Evolutionary conservation across 345 rosid genomes (phyloP).

Genomic region (Schrenkiella parvula): DNA sequence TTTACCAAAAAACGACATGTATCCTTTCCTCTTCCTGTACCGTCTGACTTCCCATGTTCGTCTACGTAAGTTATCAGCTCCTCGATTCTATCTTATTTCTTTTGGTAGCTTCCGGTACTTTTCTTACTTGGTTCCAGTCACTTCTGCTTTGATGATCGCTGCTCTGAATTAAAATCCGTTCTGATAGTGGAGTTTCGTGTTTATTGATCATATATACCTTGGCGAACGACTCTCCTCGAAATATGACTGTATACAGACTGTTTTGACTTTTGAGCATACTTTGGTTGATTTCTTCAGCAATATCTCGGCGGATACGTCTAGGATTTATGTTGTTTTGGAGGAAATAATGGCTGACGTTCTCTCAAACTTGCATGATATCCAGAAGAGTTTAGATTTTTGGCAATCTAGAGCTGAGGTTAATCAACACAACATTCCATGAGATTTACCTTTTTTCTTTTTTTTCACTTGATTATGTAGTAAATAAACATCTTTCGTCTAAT

Average conservation of each 20-base stretch:
- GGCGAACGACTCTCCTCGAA: background rate
- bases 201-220: background rate
- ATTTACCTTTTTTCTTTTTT: conserved; percentile 1
- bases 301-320: conserved; percentile 38
- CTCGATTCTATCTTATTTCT: background rate
- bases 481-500: background rate
- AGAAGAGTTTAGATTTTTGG: conserved; percentile 83
- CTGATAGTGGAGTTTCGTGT: background rate
- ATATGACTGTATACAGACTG: background rate
- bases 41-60: conserved; percentile 41
- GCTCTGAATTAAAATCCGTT: background rate
- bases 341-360: conserved; percentile 56
- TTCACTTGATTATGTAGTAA: background rate
- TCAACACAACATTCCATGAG: conserved; percentile 5
- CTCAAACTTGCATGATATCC: conserved; percentile 54
- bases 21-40: conserved; percentile 78
- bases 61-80: conserved; percentile 43
- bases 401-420: conserved; percentile 69
- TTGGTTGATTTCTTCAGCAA: conserved; percentile 34
- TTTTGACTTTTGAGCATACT: conserved; percentile 23
- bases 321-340: conserved; percentile 53
- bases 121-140: conserved; percentile 6
- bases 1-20: conserved; percentile 41
- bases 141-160: conserved; percentile 5
- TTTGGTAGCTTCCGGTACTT: background rate